phyloP scores from a whole-genome alignment of 495 filamentous ascomycete genomes.

The Patellaria atrata region DNA sequence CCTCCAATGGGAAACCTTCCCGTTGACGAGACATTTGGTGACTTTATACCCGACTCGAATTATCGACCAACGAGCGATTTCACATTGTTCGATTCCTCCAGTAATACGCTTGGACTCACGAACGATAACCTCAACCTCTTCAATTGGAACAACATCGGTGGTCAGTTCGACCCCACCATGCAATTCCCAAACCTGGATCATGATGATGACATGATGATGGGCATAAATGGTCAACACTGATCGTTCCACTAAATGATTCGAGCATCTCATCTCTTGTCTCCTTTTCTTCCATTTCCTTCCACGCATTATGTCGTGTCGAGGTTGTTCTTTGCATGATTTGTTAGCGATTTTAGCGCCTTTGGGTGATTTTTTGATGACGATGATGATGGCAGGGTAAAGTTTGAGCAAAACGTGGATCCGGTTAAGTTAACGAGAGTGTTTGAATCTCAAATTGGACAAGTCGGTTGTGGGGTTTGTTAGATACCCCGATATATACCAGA shows the following conservation, averaged over 20 bases:
- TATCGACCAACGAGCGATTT: slow-evolving; percentile 13
- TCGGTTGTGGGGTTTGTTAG: too few relatives aligned
- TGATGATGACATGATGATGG: slow-evolving; percentile 14
- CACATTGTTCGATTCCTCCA: slow-evolving; percentile 9
- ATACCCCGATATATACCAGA: too few relatives aligned
- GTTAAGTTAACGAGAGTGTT: too few relatives aligned
- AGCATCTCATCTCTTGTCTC: neutral
- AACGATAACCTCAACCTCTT: slow-evolving; percentile 10
- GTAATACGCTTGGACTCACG: neutral
- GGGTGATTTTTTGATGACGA: neutral
- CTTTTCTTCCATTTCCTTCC: slow-evolving; percentile 1
- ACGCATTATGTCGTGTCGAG: slow-evolving; percentile 2
- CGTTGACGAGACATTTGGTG: slow-evolving; percentile 15
- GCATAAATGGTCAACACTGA: slow-evolving; percentile 1
- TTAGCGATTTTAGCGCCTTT: slow-evolving; percentile 5
- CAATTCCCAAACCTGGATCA: slow-evolving; percentile 1
- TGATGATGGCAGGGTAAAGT: too few relatives aligned
- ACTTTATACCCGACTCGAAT: too few relatives aligned
- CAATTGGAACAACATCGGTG: slow-evolving; percentile 13
- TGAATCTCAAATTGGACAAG: too few relatives aligned
- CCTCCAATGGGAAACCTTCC: slow-evolving; percentile 8
- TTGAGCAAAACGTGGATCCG: too few relatives aligned
- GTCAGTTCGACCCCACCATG: slow-evolving; percentile 15
- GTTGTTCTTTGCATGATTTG: slow-evolving; percentile 1
- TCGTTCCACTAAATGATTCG: neutral